Percentiles rank a stretch among this genome's conserved stretches.
Conservation (phyloP, 179 eudicot species). For the Nepenthes alata region DNA sequence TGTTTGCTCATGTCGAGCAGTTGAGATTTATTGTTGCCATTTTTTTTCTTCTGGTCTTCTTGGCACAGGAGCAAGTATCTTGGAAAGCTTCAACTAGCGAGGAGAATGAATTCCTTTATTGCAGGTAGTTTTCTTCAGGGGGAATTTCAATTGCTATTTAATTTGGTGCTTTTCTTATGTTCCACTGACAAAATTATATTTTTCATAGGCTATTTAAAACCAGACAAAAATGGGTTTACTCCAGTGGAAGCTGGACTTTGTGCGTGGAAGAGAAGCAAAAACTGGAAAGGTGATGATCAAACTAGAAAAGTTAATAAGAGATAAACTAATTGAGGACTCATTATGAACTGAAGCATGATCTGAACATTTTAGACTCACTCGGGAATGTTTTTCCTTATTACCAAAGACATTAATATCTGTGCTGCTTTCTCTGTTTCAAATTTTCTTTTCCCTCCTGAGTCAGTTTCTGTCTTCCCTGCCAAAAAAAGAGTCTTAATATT, state of each 20-base stretch:
- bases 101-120: constrained; percentile 80
- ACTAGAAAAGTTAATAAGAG: neutral
- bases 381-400: too few species aligned
- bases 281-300: constrained; percentile 42
- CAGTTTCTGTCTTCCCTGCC: too few species aligned
- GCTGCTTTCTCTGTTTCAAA: too few species aligned
- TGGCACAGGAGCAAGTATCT: constrained; percentile 41
- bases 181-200: neutral
- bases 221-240: constrained; percentile 71
- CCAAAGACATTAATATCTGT: too few species aligned
- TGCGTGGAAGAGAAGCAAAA: constrained; percentile 52
- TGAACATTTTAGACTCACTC: too few species aligned
- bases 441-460: too few species aligned
- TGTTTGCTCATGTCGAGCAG: too few species aligned
- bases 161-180: neutral
- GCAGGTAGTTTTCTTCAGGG: constrained; percentile 37
- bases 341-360: too few species aligned
- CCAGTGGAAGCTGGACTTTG: constrained; percentile 40
- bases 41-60: constrained; percentile 5
- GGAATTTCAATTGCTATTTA: neutral
- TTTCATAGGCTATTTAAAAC: constrained; percentile 69
- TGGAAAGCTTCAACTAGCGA: constrained; percentile 47
- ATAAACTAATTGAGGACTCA: neutral
- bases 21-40: neutral
- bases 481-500: neutral